Conservation (phyloP, 2,329 filamentous ascomycete species). For the Knufia fluminis region DNA sequence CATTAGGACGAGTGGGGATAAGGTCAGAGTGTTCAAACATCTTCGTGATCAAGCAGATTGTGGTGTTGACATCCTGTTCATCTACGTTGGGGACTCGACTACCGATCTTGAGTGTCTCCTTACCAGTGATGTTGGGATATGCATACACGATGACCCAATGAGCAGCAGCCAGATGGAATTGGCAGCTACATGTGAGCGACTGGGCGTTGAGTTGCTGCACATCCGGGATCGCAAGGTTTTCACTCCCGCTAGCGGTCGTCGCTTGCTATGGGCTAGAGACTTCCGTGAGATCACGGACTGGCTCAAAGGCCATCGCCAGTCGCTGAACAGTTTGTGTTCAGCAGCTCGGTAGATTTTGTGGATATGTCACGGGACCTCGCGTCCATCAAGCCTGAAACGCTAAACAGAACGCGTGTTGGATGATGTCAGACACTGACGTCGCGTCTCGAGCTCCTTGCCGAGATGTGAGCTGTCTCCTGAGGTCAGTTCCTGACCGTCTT, state of each 20-base stretch:
- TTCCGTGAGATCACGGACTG: conserved; percentile 7
- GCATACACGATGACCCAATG: conserved; percentile 8
- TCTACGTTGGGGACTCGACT: conserved; percentile 8
- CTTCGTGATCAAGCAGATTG: neutral
- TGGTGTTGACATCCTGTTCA: neutral
- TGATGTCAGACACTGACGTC: neutral
- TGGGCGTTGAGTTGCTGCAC: neutral
- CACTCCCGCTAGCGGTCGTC: no score
- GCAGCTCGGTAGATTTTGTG: neutral
- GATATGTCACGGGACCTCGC: neutral
- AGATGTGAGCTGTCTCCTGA: neutral
- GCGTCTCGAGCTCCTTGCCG: neutral
- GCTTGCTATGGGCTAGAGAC: conserved; percentile 6
- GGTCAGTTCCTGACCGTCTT: no score
- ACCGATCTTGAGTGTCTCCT: conserved; percentile 8
- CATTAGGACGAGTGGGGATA: conserved; percentile 8
- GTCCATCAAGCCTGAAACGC: neutral
- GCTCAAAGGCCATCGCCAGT: neutral
- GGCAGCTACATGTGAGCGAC: neutral
- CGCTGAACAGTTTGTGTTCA: neutral
- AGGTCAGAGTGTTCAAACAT: neutral
- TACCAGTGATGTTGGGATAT: conserved; percentile 5
- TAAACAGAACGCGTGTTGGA: neutral
- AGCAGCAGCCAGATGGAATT: conserved; percentile 2
- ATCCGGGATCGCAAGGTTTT: neutral